A percentile compares a stretch with the other conserved stretches of the same genome.
These are phyloP conservation scores for Erythrobasidium hasegawianum DNA, from an alignment of 1,284 basidiomycete species.

Conservation along the genomic window DNA sequence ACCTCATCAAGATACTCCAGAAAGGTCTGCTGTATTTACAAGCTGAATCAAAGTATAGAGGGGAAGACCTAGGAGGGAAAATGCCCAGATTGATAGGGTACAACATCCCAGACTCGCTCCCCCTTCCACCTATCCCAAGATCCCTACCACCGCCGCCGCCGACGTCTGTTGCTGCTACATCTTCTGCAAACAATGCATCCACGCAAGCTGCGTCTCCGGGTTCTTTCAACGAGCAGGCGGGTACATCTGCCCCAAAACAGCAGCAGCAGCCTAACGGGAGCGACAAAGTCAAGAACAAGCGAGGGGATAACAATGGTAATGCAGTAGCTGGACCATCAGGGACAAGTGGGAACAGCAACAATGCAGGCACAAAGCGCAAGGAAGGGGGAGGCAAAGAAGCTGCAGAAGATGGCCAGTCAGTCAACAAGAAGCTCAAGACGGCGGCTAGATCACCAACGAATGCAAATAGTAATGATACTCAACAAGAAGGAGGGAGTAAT, in stretches of 20 bases:
- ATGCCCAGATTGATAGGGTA: constrained; percentile 40
- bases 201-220: too few species aligned
- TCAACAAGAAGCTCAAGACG: background rate
- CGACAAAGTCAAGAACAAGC: constrained; percentile 10
- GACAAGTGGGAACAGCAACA: background rate
- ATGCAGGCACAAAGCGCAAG: background rate
- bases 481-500: background rate
- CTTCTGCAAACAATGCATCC: constrained; percentile 8
- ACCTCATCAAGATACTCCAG: constrained; percentile 70
- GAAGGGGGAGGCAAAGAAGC: background rate
- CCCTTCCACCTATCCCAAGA: constrained; percentile 42
- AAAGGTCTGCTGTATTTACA: constrained; percentile 78
- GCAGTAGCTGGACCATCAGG: constrained; percentile 3
- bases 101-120: constrained; percentile 38
- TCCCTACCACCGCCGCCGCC: constrained; percentile 33
- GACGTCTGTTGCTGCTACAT: constrained; percentile 3
- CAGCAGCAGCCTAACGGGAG: background rate
- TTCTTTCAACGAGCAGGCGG: background rate
- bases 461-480: background rate
- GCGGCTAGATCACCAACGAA: background rate
- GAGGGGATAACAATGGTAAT: background rate
- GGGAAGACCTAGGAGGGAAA: constrained; percentile 30
- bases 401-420: constrained; percentile 5
- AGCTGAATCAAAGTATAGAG: constrained; percentile 58
- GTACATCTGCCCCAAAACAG: background rate